Evolutionary conservation across 2,329 filamentous ascomycete genomes (phyloP).

Genomic region (Fusarium solani-melongenae): DNA sequence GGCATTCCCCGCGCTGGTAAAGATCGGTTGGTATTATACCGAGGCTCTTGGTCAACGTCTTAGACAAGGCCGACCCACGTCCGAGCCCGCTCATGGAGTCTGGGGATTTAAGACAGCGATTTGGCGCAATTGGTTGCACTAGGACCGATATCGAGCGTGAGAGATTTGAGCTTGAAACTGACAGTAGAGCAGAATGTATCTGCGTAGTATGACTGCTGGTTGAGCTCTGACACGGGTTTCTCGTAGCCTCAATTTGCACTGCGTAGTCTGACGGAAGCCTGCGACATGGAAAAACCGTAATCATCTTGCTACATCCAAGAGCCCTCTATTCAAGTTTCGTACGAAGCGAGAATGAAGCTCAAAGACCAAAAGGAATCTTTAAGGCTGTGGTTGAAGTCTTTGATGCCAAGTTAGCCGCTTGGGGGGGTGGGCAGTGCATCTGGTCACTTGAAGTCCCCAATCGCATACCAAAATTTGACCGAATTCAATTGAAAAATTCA

Average conservation of each 20-base stretch:
- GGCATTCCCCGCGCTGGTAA: background rate
- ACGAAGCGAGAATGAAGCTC: background rate
- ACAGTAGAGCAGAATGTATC: background rate
- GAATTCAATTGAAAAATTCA: constrained; percentile 1
- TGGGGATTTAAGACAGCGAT: background rate
- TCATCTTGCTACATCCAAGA: background rate
- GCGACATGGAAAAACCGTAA: background rate
- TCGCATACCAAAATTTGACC: background rate
- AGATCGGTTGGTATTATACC: background rate
- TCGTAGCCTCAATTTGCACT: background rate
- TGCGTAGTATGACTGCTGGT: background rate
- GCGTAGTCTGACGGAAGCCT: background rate
- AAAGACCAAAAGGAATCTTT: background rate
- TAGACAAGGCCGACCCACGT: background rate
- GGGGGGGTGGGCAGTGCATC: background rate
- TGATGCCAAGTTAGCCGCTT: background rate
- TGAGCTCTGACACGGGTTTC: background rate
- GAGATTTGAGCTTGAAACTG: background rate
- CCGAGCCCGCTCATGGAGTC: background rate
- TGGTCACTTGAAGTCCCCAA: background rate
- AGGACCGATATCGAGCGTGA: background rate
- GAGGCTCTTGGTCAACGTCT: background rate
- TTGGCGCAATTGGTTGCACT: background rate
- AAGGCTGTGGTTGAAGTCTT: background rate
- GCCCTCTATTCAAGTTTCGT: background rate